Evolutionary conservation across 352 stramenopile genomes (phyloP), one percentile per base, ranked within the genome.

Genomic region (Phytophthora pseudosyringae): DNA sequence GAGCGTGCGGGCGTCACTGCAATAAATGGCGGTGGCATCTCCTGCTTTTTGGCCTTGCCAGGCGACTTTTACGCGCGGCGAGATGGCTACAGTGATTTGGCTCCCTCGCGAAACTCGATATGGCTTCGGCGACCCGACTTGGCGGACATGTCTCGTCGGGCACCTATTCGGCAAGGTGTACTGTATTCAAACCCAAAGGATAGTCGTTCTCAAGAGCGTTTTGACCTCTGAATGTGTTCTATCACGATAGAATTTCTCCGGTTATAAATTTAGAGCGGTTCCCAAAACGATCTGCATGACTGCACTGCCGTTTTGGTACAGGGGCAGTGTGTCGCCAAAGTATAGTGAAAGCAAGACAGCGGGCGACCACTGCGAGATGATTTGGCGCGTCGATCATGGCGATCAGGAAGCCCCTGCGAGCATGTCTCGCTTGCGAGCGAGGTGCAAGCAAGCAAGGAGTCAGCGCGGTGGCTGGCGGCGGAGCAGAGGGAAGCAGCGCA

Each of bases 331-430:
- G 21, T 21, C 11, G 11, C 12, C 13, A 11, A 31, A 38, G 32
- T 35, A 67, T 67, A 67, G 44, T 56, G 59, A 67, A 62, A 54
- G 50, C 59, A 67, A 60, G 59, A 60, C 32, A 49, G 5, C 32
- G 40, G 25, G 16, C 26, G 45, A 26, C 33, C 35, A 43, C 16
- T n/a, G 29, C 15, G 28, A 15, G 35, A 62, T 29, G 41, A 59
- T 39, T 21, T 21, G 21, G 57, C 47, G 3, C 12, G 44, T 35
- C 15, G 39, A 45, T 9, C 15, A 29, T 16, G 18, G 21, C 8
- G 18, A 54, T 53, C 46, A 48, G 59, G 35, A 47, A 57, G 41
- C 59, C 50, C 33, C 51, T n/a, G 45, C 36, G 38, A 43, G 52
- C 51, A 57, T 45, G 47, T 44, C 36, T 47, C 28, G 45, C n/a